Evolutionary conservation across 768 basidiomycete genomes (phyloP), one percentile per base, ranked within the genome.

Genomic region (Rhodotorula graminis): DNA sequence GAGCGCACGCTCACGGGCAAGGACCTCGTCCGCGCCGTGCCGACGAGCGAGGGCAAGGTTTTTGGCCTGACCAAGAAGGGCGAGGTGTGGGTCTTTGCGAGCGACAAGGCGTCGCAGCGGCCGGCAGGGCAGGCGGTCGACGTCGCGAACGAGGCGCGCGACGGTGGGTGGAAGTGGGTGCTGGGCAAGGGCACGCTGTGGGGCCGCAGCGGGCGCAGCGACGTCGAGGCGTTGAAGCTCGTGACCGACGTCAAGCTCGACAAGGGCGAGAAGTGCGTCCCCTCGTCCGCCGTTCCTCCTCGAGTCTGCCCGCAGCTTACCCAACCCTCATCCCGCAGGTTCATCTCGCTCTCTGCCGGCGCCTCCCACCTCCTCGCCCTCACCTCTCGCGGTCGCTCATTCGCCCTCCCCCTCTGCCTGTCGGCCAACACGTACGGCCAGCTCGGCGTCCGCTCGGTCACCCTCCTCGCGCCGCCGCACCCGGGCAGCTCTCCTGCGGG

Each of bases 31-130:
- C 29, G 64, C 56, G 64, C 77, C 37, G 70, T 59, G 6, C 49
- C 72, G 21, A 75, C 77, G 0, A 65, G 75, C 27, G 52, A 69
- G 53, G 71, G 71, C 56, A 84, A 84, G 67, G 82, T 94, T 9
- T 93, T 88, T 80, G 93, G 91, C 0, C 85, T 95, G 19, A 92
- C 90, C 27, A 84, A 85, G 18, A 87, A 87, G 14, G 93, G 94
- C 25, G 85, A 84, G 58, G 85, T 95, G 0, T 93, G 90, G 78
- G 86, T 86, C 9, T 81, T 67, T 67, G 64, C 93, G 12, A 83
- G 89, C 2, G 82, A 88, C 5, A 82, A 84, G 29, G 81, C 83
- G 33, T 78, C 82, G 21, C 80, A 85, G 27, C 89, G 91, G 71
- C 77, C 63, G 23, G 23, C 82, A 25, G 82, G 82, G 27, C 75